These are phyloP conservation scores for Orbilia brochopaga DNA, from an alignment of 2,329 filamentous ascomycete species.

Conservation along the genomic window DNA sequence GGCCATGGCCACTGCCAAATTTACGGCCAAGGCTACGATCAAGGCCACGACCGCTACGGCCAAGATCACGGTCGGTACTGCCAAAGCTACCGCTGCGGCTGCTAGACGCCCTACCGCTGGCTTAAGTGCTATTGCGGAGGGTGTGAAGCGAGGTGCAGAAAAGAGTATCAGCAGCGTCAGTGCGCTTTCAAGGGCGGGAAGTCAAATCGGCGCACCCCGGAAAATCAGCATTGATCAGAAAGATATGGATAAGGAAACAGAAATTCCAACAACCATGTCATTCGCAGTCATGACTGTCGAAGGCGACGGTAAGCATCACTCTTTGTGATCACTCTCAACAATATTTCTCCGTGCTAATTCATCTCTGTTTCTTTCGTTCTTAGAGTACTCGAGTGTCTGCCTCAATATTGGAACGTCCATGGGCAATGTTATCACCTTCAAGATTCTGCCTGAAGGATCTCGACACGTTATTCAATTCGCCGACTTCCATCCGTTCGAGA, in stretches of 20 bases:
- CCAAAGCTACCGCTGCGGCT: constrained; percentile 8
- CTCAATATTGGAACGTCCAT: constrained; percentile 88
- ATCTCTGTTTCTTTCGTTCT: constrained; percentile 55
- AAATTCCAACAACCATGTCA: constrained; percentile 82
- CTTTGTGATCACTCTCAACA: background rate
- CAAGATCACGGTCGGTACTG: constrained; percentile 7
- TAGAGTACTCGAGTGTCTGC: constrained; percentile 87
- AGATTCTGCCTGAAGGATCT: constrained; percentile 77
- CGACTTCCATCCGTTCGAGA: constrained; percentile 68
- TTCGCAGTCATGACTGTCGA: constrained; percentile 94
- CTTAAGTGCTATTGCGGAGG: constrained; percentile 71
- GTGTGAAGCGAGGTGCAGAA: constrained; percentile 69
- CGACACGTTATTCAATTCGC: constrained; percentile 75
- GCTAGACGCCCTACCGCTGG: constrained; percentile 31
- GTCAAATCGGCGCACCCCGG: constrained; percentile 62
- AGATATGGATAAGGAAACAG: constrained; percentile 62
- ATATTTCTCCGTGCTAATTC: background rate
- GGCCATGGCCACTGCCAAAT: constrained; percentile 5
- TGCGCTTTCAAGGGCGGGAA: constrained; percentile 3
- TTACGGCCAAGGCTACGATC: background rate
- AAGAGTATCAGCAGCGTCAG: constrained; percentile 6
- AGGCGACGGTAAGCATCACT: constrained; percentile 68
- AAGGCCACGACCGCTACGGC: background rate
- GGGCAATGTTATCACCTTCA: constrained; percentile 86
- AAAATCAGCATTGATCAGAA: constrained; percentile 62